Evolutionary conservation across 1,139 yeast species (phyloP).

Genomic region (Pneumocystis carinii): DNA sequence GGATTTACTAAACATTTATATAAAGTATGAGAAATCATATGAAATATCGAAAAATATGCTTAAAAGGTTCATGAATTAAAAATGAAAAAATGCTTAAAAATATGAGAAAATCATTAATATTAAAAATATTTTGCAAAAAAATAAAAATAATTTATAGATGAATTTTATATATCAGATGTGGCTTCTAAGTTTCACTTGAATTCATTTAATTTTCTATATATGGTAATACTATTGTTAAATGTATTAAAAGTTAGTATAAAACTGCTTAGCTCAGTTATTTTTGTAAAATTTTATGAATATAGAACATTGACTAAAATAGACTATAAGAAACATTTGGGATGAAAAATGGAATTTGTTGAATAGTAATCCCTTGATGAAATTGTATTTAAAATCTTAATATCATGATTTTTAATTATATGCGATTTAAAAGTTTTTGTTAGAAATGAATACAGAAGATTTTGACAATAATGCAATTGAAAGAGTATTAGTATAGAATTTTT

Average conservation of each 20-base stretch:
- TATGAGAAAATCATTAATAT: conserved; percentile 18
- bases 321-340: neutral
- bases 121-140: conserved; percentile 21
- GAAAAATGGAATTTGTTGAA: neutral
- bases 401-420: neutral
- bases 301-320: neutral
- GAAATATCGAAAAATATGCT: conserved; percentile 16
- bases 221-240: neutral
- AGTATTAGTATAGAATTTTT: neutral
- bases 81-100: conserved; percentile 20
- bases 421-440: neutral
- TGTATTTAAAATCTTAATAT: neutral
- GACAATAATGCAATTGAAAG: neutral
- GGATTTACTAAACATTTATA: conserved; percentile 20
- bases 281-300: neutral
- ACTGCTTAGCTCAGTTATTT: neutral
- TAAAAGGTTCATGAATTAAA: conserved; percentile 24
- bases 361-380: neutral
- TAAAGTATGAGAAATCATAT: conserved; percentile 1
- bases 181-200: conserved; percentile 9
- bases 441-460: neutral
- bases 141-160: conserved; percentile 16
- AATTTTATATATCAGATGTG: neutral
- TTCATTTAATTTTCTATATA: neutral
- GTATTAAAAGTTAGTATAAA: neutral